Conservation (phyloP, 2,329 filamentous ascomycete genomes). For the Metarhizium sp. region DNA sequence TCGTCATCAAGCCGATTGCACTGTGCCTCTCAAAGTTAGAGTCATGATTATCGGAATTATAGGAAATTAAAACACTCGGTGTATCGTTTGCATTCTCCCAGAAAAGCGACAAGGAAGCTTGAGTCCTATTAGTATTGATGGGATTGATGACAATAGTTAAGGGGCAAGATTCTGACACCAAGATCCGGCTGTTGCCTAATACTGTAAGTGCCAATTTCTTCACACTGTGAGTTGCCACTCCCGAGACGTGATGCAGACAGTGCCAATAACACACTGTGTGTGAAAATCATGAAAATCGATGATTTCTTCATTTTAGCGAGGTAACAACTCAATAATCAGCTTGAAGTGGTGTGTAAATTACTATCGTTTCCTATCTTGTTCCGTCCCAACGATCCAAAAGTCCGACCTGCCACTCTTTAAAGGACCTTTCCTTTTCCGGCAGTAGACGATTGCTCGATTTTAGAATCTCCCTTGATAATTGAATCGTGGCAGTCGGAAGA, state of each 20-base stretch:
- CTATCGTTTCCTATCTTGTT: neutral
- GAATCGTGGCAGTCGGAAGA: slow-evolving; percentile 42
- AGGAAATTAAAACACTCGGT: neutral
- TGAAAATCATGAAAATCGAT: no score
- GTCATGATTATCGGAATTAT: neutral
- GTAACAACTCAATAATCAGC: neutral
- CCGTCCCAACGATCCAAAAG: slow-evolving; percentile 38
- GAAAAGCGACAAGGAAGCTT: neutral
- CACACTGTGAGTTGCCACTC: no score
- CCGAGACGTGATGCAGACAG: neutral
- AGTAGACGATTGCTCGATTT: slow-evolving; percentile 39
- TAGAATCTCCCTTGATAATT: slow-evolving; percentile 33
- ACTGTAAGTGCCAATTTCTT: no score
- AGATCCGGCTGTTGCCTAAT: no score
- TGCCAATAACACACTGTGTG: neutral
- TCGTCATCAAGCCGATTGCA: neutral
- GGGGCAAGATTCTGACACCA: neutral
- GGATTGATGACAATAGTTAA: neutral
- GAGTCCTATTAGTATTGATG: neutral
- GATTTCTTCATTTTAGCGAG: no score
- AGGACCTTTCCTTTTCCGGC: slow-evolving; percentile 44
- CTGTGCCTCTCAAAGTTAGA: neutral
- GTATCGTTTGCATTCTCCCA: neutral
- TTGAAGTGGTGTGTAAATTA: neutral
- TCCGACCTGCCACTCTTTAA: slow-evolving; percentile 60